Evolutionary conservation across 257 asterid genomes (phyloP).

Genomic region (Solanum dulcamara): DNA sequence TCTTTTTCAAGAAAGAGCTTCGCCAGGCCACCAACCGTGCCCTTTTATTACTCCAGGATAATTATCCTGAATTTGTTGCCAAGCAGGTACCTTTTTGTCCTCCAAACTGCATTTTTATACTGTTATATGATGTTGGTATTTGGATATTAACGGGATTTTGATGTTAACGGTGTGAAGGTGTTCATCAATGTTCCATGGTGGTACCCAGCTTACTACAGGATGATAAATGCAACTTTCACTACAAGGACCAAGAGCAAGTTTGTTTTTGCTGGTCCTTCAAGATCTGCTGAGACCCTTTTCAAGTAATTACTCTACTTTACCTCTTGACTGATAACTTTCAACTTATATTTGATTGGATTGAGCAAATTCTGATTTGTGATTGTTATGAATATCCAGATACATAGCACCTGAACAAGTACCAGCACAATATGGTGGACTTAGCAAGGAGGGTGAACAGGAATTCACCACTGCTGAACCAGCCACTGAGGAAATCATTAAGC

Average conservation of each 20-base stretch:
- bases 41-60: slow-evolving; percentile 80
- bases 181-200: slow-evolving; percentile 98
- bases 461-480: slow-evolving; percentile 63
- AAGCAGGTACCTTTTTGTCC: slow-evolving; percentile 48
- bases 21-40: slow-evolving; percentile 84
- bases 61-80: slow-evolving; percentile 94
- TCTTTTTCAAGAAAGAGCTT: slow-evolving; percentile 71
- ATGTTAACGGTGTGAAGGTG: slow-evolving; percentile 31
- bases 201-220: slow-evolving; percentile 81
- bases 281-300: slow-evolving; percentile 79
- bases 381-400: slow-evolving; percentile 37
- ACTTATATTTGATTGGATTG: neutral
- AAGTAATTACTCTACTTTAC: slow-evolving; percentile 32
- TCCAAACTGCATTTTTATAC: neutral
- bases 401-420: slow-evolving; percentile 88
- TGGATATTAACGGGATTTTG: neutral
- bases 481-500: slow-evolving; percentile 68
- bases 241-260: slow-evolving; percentile 98
- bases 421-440: slow-evolving; percentile 83
- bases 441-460: slow-evolving; percentile 66
- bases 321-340: neutral
- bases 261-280: slow-evolving; percentile 88
- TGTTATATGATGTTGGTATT: neutral
- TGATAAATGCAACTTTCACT: slow-evolving; percentile 82
- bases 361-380: neutral